Evolutionary conservation across 2,329 filamentous ascomycete species (phyloP), one percentile per base, ranked within the genome.

Genomic region (Pseudogymnoascus pannorum): DNA sequence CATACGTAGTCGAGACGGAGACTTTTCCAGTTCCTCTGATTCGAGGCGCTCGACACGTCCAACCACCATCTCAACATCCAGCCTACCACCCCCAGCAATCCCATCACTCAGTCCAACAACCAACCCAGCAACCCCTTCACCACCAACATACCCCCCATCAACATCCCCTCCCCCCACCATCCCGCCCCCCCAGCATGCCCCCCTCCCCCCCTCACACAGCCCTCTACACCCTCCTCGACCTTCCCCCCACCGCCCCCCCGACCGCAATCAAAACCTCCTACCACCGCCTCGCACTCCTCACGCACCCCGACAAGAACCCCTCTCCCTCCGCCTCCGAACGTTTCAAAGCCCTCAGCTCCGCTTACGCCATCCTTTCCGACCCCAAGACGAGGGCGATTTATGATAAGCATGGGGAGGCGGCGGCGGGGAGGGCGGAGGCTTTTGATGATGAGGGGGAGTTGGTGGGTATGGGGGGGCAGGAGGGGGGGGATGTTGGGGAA

Each of bases 301-400:
- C 42, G 77, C 94, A 99, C 72, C 94, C 94, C 5, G 94, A 99
- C 80, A 99, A 97, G 82, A 99, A 97, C 81, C 92, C 92, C 75
- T 92, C 92, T 69, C 86, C 92, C 26, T 78, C 85, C 59, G 91
- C 93, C 7, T 81, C 85, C 64, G 94, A 97, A 74, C 97, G 93
- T 76, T 99, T 99, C 82, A 99, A 99, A 78, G 94, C 97, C 75
- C 89, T 92, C 66, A 96, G 92, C 1, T 92, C 97, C 77, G 94
- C 94, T 61, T 99, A 97, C 78, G 94, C 99, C 77, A 96, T 99
- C 68, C 86, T 99, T 2, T 96, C 91, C 64, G 94, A 99, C 71
- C 92, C 93, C 63, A 92, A 97, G 73, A 99, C 97, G 78, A 88
- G 94, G 71, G 94, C 96, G 75, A 87, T 87, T 42, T 99, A 99